Evolutionary conservation across 345 rosid species (phyloP), one percentile per base, ranked within the genome.

Genomic region (Populus tremula): DNA sequence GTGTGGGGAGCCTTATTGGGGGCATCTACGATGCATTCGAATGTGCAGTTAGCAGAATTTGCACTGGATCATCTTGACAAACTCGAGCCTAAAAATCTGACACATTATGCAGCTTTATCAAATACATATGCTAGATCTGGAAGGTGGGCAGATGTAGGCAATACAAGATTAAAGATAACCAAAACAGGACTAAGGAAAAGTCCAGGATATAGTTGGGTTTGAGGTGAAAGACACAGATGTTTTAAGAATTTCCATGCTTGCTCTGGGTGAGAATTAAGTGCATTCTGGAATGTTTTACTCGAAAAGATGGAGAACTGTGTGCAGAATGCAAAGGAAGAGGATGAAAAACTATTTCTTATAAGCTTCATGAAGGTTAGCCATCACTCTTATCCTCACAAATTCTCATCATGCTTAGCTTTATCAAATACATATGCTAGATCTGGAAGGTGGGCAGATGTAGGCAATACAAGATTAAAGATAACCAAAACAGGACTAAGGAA

Each of bases 1-100:
- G 77, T 89, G 36, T 91, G 94, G 92, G 92, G 91, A 82, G 86
- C 92, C 76, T 45, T 91, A 35, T 35, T 91, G 64, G 89, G 80
- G 72, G 89, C 86, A 73, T 88, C 87, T 39, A 85, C 81, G 70
- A 81, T 87, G 85, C 87, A 91, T 82, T 86, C 87, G 39, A 89
- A 89, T 73, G 71, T 84, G 69, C 81, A 78, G 79, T 78, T 88
- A 70, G 89, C 87, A 70, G 87, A 88, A 80, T 84, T 83, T 70
- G 87, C 91, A 38, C 21, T 84, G 72, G 73, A 86, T 75, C 83
- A 79, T 73, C 91, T 89, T 50, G 79, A 79, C 27, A 79, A 88
- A 77, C 90, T 89, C 47, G 90, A 89, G 69, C 90, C 90, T 66
- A 73, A 72, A 50, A 91, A 88, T 75, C 88, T 88, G 3, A 77